phyloP scores from a whole-genome alignment of 768 basidiomycete species.

The Sporobolomyces roseus region DNA sequence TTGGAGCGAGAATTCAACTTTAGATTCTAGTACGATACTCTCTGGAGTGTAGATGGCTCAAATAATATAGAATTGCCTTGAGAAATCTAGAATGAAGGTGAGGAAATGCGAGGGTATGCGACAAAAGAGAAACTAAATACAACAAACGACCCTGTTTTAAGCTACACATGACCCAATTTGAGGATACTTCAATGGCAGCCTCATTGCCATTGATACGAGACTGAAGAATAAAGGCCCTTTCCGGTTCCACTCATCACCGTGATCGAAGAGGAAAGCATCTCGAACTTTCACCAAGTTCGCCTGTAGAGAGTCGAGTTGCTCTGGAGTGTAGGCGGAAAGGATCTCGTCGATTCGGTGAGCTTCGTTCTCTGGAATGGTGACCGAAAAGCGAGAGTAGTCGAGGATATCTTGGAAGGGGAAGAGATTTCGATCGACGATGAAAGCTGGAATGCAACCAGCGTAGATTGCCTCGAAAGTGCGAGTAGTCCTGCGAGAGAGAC shows the following conservation, averaged over 20 bases:
- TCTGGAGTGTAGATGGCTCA: no score
- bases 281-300: slow-evolving; percentile 49
- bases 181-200: slow-evolving; percentile 47
- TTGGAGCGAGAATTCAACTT: slow-evolving; percentile 25
- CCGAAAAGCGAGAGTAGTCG: slow-evolving; percentile 51
- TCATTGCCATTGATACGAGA: slow-evolving; percentile 49
- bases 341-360: slow-evolving; percentile 51
- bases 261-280: slow-evolving; percentile 49
- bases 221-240: slow-evolving; percentile 51
- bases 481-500: slow-evolving; percentile 48
- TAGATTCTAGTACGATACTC: background rate
- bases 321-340: slow-evolving; percentile 46
- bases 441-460: slow-evolving; percentile 53
- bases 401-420: slow-evolving; percentile 51
- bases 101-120: background rate
- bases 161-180: slow-evolving; percentile 24
- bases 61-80: background rate
- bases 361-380: slow-evolving; percentile 49
- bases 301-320: slow-evolving; percentile 49
- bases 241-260: slow-evolving; percentile 47
- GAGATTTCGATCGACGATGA: slow-evolving; percentile 51
- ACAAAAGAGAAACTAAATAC: background rate
- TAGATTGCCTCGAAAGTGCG: slow-evolving; percentile 51
- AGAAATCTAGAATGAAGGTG: background rate
- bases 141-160: background rate